Evolutionary conservation across 257 asterid species (phyloP), one percentile per base, ranked within the genome.

Genomic region (Penstemon eatonii): DNA sequence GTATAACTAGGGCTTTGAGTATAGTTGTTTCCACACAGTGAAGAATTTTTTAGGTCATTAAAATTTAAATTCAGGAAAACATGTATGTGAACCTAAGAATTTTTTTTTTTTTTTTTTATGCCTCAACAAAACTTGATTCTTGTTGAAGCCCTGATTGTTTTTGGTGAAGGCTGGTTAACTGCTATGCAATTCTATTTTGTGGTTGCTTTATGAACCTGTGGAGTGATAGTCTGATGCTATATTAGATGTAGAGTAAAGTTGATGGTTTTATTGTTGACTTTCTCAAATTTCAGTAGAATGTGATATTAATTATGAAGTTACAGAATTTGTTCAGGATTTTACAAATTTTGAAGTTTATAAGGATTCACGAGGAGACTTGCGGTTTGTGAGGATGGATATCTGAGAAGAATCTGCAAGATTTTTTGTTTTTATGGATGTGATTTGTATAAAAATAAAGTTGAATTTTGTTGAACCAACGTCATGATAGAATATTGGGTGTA

Each of bases 401-500:
- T 25, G 33, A 25, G 33, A 25, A 25, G 33, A 25, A 25, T 25
- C 33, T 25, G 33, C 33, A 25, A 25, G 33, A 25, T 0, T 25
- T 25, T 25, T 25, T 25, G 18, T 15, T 25, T 25, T 25, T 25
- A 25, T 25, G 33, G 33, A 25, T 25, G 49, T 15, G 56, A 65
- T 9, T 18, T n/a, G 8, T 11, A 42, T 2, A 12, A 33, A 10
- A 33, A 36, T 65, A 6, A 51, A n/a, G 51, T 38, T 65, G 10
- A 19, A 13, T 41, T 39, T 15, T 9, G 12, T 11, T 49, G 54
- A 5, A 10, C 18, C 15, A 10, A 9, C n/a, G 54, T 12, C 55
- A 56, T 63, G 66, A 62, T 69, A 3, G 65, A 61, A 55, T 45
- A 18, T 46, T 40, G 10, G 45, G 13, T 65, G 12, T 15, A 13